Evolutionary conservation across 1,284 basidiomycete species (phyloP), one percentile per base, ranked within the genome.

Genomic region (Rhodotorula sp.): DNA sequence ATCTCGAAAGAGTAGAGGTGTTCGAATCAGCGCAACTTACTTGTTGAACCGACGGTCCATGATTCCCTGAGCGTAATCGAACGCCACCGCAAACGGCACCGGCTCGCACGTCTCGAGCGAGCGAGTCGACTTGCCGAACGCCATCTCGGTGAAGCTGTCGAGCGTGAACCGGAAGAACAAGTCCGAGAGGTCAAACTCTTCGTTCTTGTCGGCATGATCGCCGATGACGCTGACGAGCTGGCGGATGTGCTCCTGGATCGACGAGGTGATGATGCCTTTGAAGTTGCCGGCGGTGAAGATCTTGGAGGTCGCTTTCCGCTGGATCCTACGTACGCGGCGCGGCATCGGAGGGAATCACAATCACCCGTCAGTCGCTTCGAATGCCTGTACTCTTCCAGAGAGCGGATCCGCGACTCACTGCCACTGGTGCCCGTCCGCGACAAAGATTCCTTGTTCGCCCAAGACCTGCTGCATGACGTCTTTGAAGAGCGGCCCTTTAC

Each of bases 11-110:
- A n/a, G 3, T 4, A 29, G 17, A 29, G 4, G 33, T 4, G 33
- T 24, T 15, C 2, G n/a, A 18, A 30, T 15, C 33, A 2, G 15
- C 45, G 51, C 77, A 79, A 55, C 64, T 22, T 30, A 46, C 54
- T 33, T 57, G 44, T 46, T 57, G 45, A 64, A 44, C 70, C 65
- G 53, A 5, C 68, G 65, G 61, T 80, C 75, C 70, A 80, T 77
- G 7, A 79, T 69, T 8, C 69, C 66, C 62, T 80, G 79, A 1
- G 74, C 77, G 58, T 75, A 77, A 70, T 80, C 80, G 60, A 80
- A 80, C 44, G 78, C 78, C 15, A 68, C 66, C 0, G 79, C 78
- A 42, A 80, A 80, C 4, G 75, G 71, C 17, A 79, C 78, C 20
- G 74, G 72, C n/a, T 63, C 68, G n/a, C 76, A 70, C 33, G 78